A percentile compares a stretch with the other conserved stretches of the same genome.
Evolutionary conservation across 139 green algal genomes (phyloP).

Genomic region (Closterium sp.): DNA sequence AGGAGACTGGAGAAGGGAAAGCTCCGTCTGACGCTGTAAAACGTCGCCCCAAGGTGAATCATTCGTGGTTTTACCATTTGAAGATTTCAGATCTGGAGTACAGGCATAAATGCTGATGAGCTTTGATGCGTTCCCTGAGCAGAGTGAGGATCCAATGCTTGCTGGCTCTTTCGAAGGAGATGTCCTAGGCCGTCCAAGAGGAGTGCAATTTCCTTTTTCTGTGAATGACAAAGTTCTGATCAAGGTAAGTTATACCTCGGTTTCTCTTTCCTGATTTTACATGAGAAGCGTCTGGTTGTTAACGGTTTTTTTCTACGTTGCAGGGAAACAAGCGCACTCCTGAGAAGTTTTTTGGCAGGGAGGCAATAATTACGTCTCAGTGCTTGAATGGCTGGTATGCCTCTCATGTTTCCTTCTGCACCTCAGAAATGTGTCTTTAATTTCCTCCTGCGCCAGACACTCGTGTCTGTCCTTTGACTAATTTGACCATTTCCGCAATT

Average conservation of each 20-base stretch:
- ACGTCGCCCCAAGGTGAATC: neutral
- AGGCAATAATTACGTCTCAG: constrained; percentile 35
- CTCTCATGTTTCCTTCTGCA: neutral
- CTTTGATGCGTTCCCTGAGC: neutral
- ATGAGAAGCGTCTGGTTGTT: neutral
- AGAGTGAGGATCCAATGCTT: neutral
- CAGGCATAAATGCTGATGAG: neutral
- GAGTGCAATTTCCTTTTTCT: constrained; percentile 43
- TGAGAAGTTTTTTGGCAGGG: constrained; percentile 23
- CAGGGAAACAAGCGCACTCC: constrained; percentile 49
- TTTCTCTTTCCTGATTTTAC: neutral
- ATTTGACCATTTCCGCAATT: neutral
- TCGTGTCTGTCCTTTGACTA: neutral
- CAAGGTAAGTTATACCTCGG: neutral
- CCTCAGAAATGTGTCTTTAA: neutral
- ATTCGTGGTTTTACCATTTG: neutral
- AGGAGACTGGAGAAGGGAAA: neutral
- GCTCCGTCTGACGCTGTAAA: neutral
- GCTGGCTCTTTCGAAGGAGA: neutral
- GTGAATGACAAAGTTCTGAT: constrained; percentile 45
- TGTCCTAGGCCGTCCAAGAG: neutral
- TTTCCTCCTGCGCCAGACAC: neutral
- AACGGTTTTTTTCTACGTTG: neutral
- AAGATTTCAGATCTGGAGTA: neutral
- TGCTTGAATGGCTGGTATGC: constrained; percentile 49